A percentile compares a stretch with the other conserved stretches of the same genome.
Evolutionary conservation across 345 rosid species (phyloP).

Genomic region (Brassica juncea): DNA sequence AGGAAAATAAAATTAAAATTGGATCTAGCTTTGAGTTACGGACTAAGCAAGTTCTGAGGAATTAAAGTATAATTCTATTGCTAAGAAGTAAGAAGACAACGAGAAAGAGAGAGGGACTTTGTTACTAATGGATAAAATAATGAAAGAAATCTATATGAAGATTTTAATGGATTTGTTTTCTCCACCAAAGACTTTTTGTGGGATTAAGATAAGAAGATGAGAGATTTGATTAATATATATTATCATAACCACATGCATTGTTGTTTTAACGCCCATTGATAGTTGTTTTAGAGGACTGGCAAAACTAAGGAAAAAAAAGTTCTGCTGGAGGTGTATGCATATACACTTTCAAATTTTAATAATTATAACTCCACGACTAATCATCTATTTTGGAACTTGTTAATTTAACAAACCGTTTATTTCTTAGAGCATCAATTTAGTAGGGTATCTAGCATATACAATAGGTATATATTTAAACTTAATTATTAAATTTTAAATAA

Average conservation of each 20-base stretch:
- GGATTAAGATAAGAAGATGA: constrained; percentile 27
- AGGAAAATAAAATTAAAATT: neutral
- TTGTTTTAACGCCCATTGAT: neutral
- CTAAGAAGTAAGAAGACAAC: neutral
- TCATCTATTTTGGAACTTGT: neutral
- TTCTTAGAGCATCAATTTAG: neutral
- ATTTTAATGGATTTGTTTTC: constrained; percentile 38
- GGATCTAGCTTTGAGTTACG: constrained; percentile 29
- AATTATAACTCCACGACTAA: no score
- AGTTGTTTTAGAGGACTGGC: neutral
- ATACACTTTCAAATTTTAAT: no score
- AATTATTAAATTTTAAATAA: no score
- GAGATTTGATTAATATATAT: constrained; percentile 10
- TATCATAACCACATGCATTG: constrained; percentile 22
- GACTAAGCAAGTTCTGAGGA: constrained; percentile 22
- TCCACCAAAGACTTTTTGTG: constrained; percentile 14
- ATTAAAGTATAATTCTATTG: neutral
- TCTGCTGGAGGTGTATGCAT: no score
- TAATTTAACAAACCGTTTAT: neutral
- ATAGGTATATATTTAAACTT: no score
- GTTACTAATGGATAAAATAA: constrained; percentile 7
- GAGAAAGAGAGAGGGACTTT: constrained; percentile 18
- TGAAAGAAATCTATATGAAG: constrained; percentile 34
- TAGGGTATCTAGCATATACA: no score
- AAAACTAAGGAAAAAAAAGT: no score